These are phyloP conservation scores for Plasmopara muralis DNA, from an alignment of 352 stramenopile genomes.

Conservation along the genomic window DNA sequence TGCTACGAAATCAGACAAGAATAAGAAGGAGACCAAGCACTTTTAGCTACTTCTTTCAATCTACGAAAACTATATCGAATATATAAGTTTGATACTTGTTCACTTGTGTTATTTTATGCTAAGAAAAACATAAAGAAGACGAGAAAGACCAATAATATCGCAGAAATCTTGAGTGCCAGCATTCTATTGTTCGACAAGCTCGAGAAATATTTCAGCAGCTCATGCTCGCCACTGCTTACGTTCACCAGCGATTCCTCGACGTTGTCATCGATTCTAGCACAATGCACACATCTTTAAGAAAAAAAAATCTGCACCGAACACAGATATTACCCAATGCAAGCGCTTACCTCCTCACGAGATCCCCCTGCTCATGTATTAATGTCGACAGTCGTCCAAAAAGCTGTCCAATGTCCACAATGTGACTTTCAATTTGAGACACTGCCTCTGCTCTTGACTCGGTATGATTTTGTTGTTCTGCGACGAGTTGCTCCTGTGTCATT, in stretches of 20 bases:
- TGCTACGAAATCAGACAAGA: conserved; percentile 44
- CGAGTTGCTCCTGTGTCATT: conserved; percentile 70
- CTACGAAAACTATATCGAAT: not conserved
- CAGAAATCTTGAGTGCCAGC: conserved; percentile 77
- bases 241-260: conserved; percentile 75
- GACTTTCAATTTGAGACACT: conserved; percentile 80
- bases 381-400: conserved; percentile 75
- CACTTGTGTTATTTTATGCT: conserved; percentile 44
- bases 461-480: conserved; percentile 74
- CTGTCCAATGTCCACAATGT: conserved; percentile 82
- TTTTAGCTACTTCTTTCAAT: not conserved
- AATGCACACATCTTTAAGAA: conserved; percentile 13
- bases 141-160: conserved; percentile 84
- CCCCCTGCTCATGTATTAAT: conserved; percentile 76
- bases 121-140: conserved; percentile 88
- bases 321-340: not conserved
- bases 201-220: conserved; percentile 82
- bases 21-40: conserved; percentile 13
- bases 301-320: not conserved
- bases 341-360: conserved; percentile 68
- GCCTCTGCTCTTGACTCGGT: conserved; percentile 64
- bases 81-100: conserved; percentile 2
- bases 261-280: conserved; percentile 75
- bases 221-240: conserved; percentile 67
- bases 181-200: conserved; percentile 84